phyloP scores from a whole-genome alignment of 768 basidiomycete species.

The Boletellus ananiceps region DNA sequence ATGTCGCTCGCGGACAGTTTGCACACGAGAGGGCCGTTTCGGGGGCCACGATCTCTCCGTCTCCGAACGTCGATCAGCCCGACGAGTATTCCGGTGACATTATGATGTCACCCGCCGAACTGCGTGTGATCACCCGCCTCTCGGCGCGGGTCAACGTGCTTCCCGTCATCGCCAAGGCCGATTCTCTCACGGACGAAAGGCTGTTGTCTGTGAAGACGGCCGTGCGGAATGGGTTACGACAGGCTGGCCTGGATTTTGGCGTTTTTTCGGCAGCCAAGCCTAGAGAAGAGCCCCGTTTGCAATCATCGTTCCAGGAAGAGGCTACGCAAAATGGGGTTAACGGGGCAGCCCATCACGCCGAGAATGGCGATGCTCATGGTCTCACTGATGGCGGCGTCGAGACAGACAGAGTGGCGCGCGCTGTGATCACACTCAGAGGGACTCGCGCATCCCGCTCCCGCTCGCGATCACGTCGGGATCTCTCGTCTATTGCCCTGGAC shows the following conservation, averaged over 20 bases:
- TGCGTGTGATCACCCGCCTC: conserved; percentile 74
- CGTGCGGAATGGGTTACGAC: conserved; percentile 60
- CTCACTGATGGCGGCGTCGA: conserved; percentile 41
- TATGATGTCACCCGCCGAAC: conserved; percentile 72
- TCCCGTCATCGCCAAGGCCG: conserved; percentile 74
- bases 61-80: conserved; percentile 46
- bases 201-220: conserved; percentile 66
- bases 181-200: conserved; percentile 79
- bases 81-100: conserved; percentile 47
- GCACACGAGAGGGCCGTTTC: conserved; percentile 56
- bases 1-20: conserved; percentile 47
- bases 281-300: conserved; percentile 8
- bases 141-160: conserved; percentile 73
- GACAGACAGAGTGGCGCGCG: conserved; percentile 57
- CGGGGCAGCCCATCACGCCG: conserved; percentile 28
- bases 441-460: conserved; percentile 54
- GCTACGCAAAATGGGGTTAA: conserved; percentile 25
- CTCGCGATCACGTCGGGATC: conserved; percentile 70
- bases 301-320: conserved; percentile 16
- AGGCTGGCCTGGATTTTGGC: conserved; percentile 70
- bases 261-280: conserved; percentile 55
- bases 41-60: conserved; percentile 55
- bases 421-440: conserved; percentile 63
- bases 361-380: conserved; percentile 9
- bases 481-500: conserved; percentile 55